Base-by-base conservation (phyloP, 2,329 filamentous ascomycete species). In the Cryphonectria parasitica region DNA sequence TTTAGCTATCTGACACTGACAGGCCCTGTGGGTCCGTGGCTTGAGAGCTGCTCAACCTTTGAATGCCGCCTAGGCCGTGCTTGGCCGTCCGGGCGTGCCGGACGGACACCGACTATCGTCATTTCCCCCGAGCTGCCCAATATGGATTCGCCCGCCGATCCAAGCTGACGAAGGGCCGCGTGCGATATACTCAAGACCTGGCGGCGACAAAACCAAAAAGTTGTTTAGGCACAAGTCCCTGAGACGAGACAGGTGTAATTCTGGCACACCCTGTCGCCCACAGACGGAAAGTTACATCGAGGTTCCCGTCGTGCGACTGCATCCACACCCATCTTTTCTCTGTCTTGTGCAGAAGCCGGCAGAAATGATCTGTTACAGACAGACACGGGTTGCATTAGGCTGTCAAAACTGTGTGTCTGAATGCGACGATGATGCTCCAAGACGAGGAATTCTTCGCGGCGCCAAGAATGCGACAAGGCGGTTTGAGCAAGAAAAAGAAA, bases 41-140 rank as follows among this genome's bases (percentile, higher is more conserved):
- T 39, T 22, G 34, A 13, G 19, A 25, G 58, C 6, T 31, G 54
- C 43, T 66, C 25, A 34, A 34, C 49, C n/a, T 66, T 7, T 15
- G 25, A 64, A 28, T 22, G 64, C 64, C 63, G 63, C 31, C 25
- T 15, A 31, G 11, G 15, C 63, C 64, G 64, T 54, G 11, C 28
- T n/a, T 66, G 52, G 39, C 64, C 49, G 36, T 25, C 22, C 45
- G 64, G 64, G 45, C 17, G 39, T 19, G 36, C 43, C 45, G n/a
- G 45, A 68, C 66, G 66, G 66, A 54, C 56, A 62, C 66, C 66
- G 66, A 68, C 45, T 61, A 63, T 63, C 58, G n/a, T 52, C 10
- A 63, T 68, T 68, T 68, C 66, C 66, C 66, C 66, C 66, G 66
- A 68, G 31, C 66, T 68, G 60, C 66, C 66, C 58, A 52, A 39